A percentile compares a stretch with the other conserved stretches of the same genome.
Evolutionary conservation across 192 early-diverging fungal genomes (phyloP).

Genomic region (Entophlyctis luteolus): DNA sequence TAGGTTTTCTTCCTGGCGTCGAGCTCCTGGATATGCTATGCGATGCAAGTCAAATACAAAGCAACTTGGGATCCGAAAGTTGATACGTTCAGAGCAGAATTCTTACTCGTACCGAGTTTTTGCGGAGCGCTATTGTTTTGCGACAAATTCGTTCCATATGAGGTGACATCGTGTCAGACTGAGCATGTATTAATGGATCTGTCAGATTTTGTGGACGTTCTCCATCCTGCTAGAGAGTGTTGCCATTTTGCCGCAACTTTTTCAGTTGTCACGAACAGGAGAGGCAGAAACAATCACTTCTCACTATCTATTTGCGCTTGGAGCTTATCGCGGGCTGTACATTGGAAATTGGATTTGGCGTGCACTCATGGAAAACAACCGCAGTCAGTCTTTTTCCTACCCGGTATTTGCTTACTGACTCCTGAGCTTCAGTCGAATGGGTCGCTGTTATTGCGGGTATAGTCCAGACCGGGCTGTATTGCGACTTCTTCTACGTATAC

Average conservation of each 20-base stretch:
- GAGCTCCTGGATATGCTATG: slow-evolving; percentile 81
- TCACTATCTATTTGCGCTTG: slow-evolving; percentile 97
- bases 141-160: slow-evolving; percentile 62
- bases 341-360: slow-evolving; percentile 95
- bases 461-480: slow-evolving; percentile 91
- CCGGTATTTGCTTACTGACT: neutral
- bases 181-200: neutral
- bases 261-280: slow-evolving; percentile 93
- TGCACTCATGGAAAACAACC: slow-evolving; percentile 58
- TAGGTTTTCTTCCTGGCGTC: slow-evolving; percentile 90
- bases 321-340: slow-evolving; percentile 85
- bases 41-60: slow-evolving; percentile 82
- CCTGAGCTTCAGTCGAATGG: slow-evolving; percentile 66
- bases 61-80: slow-evolving; percentile 88
- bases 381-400: neutral
- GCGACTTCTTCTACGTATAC: slow-evolving; percentile 98
- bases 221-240: slow-evolving; percentile 95
- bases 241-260: slow-evolving; percentile 96
- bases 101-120: slow-evolving; percentile 65
- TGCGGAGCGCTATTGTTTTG: slow-evolving; percentile 73
- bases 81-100: slow-evolving; percentile 90
- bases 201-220: slow-evolving; percentile 91
- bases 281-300: slow-evolving; percentile 99
- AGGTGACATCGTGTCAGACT: slow-evolving; percentile 48
- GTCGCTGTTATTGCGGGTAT: slow-evolving; percentile 86